Evolutionary conservation across 2,329 filamentous ascomycete species (phyloP).

Genomic region (Trichoderma semiorbis): DNA sequence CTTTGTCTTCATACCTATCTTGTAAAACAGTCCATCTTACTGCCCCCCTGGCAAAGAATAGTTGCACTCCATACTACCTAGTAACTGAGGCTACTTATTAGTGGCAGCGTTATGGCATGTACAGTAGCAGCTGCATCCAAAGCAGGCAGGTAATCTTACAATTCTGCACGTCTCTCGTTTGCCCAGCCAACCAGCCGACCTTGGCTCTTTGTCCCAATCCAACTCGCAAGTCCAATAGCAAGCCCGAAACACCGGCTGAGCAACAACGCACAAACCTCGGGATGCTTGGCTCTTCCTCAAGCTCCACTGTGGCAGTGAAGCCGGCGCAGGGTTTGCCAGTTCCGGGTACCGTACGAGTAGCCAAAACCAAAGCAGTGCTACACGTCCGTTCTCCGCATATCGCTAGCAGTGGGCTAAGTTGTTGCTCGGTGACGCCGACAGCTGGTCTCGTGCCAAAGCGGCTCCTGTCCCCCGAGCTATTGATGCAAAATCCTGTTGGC

Average conservation of each 20-base stretch:
- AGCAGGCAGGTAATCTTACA: neutral
- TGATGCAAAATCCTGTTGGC: slow-evolving; percentile 2
- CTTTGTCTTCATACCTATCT: neutral
- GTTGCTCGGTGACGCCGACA: slow-evolving; percentile 9
- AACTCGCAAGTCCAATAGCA: neutral
- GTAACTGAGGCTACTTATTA: neutral
- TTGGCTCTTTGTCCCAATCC: neutral
- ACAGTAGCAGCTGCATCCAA: neutral
- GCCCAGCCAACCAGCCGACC: neutral
- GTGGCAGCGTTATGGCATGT: neutral
- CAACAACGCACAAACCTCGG: neutral
- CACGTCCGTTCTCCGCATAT: neutral
- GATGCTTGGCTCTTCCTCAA: slow-evolving; percentile 1
- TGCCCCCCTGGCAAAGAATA: neutral
- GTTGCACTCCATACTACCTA: neutral
- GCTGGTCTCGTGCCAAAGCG: slow-evolving; percentile 1
- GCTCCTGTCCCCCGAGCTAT: neutral
- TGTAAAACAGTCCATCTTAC: neutral
- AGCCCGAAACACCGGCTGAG: neutral
- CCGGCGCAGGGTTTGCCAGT: slow-evolving; percentile 2
- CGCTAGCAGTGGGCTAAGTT: neutral
- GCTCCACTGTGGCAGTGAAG: slow-evolving; percentile 18
- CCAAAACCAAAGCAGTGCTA: neutral
- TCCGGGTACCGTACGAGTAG: neutral
- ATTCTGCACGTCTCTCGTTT: neutral